phyloP scores from a whole-genome alignment of 305 asterid genomes.

The Fraxinus velutina region DNA sequence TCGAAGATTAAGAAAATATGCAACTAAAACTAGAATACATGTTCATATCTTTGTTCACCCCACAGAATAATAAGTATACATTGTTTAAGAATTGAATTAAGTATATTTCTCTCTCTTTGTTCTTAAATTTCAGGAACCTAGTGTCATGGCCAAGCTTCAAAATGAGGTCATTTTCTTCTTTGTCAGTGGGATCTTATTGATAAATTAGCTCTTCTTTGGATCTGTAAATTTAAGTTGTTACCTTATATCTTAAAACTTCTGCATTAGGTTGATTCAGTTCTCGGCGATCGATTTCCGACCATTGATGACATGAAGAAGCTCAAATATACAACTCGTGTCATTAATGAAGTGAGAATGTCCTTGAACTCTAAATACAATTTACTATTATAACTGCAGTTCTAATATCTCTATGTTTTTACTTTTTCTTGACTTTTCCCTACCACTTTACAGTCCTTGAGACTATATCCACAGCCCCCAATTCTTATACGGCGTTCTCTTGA shows the following conservation, averaged over 20 bases:
- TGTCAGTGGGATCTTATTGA: not conserved
- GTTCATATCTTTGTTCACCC: not conserved
- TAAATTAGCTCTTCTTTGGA: conserved; percentile 9
- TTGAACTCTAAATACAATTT: conserved; percentile 8
- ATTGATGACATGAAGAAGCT: conserved; percentile 92
- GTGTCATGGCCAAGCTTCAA: conserved; percentile 85
- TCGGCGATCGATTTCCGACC: conserved; percentile 86
- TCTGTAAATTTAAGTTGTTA: conserved; percentile 20
- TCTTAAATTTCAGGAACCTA: conserved; percentile 64
- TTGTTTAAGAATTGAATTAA: not conserved
- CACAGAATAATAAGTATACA: not conserved
- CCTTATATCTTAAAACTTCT: conserved; percentile 24
- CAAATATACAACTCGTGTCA: conserved; percentile 85
- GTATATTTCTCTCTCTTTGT: conserved; percentile 10
- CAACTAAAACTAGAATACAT: not conserved
- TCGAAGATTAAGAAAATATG: not conserved
- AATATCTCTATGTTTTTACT: conserved; percentile 8
- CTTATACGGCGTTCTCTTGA: conserved; percentile 90
- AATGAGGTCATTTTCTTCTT: conserved; percentile 57
- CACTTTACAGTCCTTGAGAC: conserved; percentile 78
- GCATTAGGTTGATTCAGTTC: conserved; percentile 74
- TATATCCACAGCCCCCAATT: conserved; percentile 96
- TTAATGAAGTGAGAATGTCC: conserved; percentile 71
- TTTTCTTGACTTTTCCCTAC: conserved; percentile 7
- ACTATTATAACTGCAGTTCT: conserved; percentile 17